phyloP scores from a whole-genome alignment of 1,139 yeast genomes.

The Scheffersomyces titani region DNA sequence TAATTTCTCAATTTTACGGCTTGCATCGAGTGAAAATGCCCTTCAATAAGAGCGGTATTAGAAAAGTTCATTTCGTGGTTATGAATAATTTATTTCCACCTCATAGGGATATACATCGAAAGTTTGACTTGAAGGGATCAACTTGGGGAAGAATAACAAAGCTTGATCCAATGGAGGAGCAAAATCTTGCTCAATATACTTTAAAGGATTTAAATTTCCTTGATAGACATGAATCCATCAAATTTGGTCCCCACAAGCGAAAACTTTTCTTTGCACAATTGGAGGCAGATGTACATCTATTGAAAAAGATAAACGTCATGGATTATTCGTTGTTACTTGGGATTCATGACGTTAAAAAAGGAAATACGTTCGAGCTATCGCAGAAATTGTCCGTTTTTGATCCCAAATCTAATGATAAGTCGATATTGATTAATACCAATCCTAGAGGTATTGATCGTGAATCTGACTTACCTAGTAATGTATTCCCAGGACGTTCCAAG shows the following conservation, averaged over 20 bases:
- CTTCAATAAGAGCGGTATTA: slow-evolving; percentile 48
- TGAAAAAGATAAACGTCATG: slow-evolving; percentile 82
- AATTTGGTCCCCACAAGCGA: slow-evolving; percentile 72
- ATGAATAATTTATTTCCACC: slow-evolving; percentile 98
- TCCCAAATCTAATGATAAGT: slow-evolving; percentile 41
- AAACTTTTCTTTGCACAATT: slow-evolving; percentile 66
- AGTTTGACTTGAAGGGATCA: slow-evolving; percentile 93
- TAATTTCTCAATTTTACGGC: slow-evolving; percentile 93
- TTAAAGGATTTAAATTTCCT: slow-evolving; percentile 91
- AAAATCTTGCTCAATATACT: slow-evolving; percentile 40
- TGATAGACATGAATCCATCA: slow-evolving; percentile 58
- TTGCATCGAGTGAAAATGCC: slow-evolving; percentile 92
- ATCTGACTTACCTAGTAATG: slow-evolving; percentile 47
- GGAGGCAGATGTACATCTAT: slow-evolving; percentile 68
- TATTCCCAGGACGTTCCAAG: slow-evolving; percentile 51
- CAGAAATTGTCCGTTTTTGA: slow-evolving; percentile 50
- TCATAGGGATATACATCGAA: slow-evolving; percentile 79
- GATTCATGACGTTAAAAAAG: slow-evolving; percentile 70
- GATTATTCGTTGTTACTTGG: slow-evolving; percentile 92
- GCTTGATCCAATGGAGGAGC: slow-evolving; percentile 21
- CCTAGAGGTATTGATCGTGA: slow-evolving; percentile 45
- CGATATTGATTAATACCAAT: slow-evolving; percentile 48
- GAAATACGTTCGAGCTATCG: slow-evolving; percentile 37
- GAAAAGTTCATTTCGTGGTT: slow-evolving; percentile 90
- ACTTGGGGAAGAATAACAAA: slow-evolving; percentile 76